Evolutionary conservation across 306 rosid genomes (phyloP), one percentile per base, ranked within the genome.

Genomic region (Gastrolobium villosum): DNA sequence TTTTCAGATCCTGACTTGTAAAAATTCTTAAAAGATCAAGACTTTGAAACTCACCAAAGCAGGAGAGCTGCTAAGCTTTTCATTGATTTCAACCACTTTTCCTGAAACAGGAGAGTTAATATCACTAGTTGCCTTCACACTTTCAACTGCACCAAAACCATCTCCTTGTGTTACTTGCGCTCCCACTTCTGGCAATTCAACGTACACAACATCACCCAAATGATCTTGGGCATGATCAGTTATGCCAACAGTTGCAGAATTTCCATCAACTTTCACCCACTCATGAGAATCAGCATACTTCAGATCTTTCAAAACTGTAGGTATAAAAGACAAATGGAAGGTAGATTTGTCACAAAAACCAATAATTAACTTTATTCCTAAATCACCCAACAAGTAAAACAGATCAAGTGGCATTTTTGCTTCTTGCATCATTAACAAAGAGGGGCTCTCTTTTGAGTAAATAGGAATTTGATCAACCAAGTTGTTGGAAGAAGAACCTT

Each of bases 81-180:
- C 90, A 41, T 95, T 95, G 64, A 95, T 84, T 87, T 88, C 82
- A 28, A 87, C 67, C 9, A 95, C 92, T 85, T 91, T 86, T 36
- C 99, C 99, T 0, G 99, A 92, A 68, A 95, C 62, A 3, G 99
- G 99, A 84, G 97, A 91, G 79, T 95, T 79, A 34, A 95, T 59
- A 83, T 95, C 99, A 76, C 99, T 95, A 9, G 97, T 93, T 68
- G 99, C 99, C 81, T 95, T 95, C 69, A 95, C 98, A 56, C 99
- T 95, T 84, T 95, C 99, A 45, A 95, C 98, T 2, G 99, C 99
- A 56, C 98, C 98, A 67, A 95, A 93, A 66, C 90, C 64, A 31
- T 54, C 79, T 7, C 97, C 99, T 63, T 95, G 93, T 35, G 78
- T 79, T 44, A 91, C 90, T 9, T 85, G 14, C 1, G 48, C 54